phyloP scores from a whole-genome alignment of 2,329 filamentous ascomycete genomes.

The Diaporthe sp. region DNA sequence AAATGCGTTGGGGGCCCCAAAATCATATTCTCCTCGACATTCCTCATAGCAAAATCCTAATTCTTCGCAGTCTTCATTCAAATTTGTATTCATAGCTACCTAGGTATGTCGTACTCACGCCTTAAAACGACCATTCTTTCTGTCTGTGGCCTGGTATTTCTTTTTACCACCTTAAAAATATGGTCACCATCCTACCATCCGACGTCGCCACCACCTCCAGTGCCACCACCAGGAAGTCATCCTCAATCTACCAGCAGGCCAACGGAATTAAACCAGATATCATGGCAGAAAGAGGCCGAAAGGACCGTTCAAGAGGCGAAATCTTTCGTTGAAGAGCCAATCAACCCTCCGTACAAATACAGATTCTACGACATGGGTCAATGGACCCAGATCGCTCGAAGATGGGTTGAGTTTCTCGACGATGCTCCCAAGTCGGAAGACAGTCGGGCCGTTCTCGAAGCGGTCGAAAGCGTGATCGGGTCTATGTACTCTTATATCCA shows the following conservation, averaged over 20 bases:
- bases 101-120: background rate
- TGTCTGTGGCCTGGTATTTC: background rate
- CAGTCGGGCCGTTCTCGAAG: background rate
- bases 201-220: background rate
- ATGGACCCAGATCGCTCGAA: background rate
- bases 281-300: background rate
- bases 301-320: background rate
- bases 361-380: background rate
- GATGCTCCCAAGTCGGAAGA: background rate
- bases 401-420: background rate
- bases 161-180: background rate
- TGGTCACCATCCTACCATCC: background rate
- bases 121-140: background rate
- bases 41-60: background rate
- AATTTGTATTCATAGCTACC: too few relatives aligned
- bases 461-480: conserved; percentile 45
- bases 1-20: too few relatives aligned
- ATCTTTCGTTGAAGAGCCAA: background rate
- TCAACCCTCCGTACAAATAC: background rate
- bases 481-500: conserved; percentile 49
- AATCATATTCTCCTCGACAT: background rate
- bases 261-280: background rate
- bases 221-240: background rate
- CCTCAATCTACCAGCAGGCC: background rate
- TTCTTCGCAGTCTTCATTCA: background rate